Evolutionary conservation across 108 stramenopile genomes (phyloP), one percentile per base, ranked within the genome.

Genomic region (Cylindrotheca closterium): DNA sequence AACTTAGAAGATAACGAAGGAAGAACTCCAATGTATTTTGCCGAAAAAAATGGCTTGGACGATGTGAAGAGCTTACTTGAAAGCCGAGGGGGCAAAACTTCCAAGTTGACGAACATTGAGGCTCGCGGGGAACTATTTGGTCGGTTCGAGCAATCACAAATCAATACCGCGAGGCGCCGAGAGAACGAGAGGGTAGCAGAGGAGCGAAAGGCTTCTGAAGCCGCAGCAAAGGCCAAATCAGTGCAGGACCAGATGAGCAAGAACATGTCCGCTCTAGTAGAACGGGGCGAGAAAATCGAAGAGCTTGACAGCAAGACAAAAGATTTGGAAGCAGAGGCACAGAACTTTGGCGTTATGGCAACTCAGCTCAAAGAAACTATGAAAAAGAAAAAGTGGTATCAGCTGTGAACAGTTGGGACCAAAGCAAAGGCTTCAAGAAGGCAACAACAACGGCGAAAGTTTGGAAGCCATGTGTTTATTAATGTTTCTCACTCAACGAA

Each of bases 261-360:
- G 45, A 67, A 65, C 37, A 72, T 81, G 74, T 24, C 48, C 28
- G 75, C 71, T 3, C 30, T 81, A 64, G 50, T 71, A 18, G 63
- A 76, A 30, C 60, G 79, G 25, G 79, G 74, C 1, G 67, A 75
- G 71, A 72, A 75, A 61, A 81, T 81, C 12, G 34, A 75, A 25
- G 70, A 68, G 30, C 31, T 75, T 42, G 70, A 60, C 30, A 45
- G 61, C 25, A 81, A 75, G 42, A 67, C 79, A 15, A 45, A 52
- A 19, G 54, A 75, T n/a, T 45, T 81, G 37, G 47, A 75, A 1
- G 68, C 65, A 27, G 71, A 66, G 47, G 79, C 74, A 22, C 47
- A 61, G 29, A 57, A 60, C 10, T 81, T 58, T 47, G 67, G 64
- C 0, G 58, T 65, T 31, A 0, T 76, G 46, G 79, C 79, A 27